Conservation (phyloP, 768 basidiomycete species). For the Tylopilus sp. region DNA sequence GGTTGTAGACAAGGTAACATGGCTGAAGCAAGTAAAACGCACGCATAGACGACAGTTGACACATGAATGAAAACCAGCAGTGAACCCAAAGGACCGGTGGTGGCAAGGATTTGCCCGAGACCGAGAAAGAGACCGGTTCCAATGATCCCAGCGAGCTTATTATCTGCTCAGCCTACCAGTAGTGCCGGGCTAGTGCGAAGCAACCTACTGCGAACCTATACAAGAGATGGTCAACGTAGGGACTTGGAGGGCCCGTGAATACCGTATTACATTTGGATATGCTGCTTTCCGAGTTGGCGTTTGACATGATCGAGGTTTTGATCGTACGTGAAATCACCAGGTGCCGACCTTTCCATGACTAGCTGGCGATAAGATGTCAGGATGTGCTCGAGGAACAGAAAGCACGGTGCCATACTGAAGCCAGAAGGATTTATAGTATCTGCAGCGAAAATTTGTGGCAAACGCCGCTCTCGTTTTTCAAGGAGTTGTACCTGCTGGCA, state of each 20-base stretch:
- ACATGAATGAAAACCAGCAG: slow-evolving; percentile 29
- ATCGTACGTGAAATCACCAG: slow-evolving; percentile 15
- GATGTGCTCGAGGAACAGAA: neutral
- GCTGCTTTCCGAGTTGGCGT: slow-evolving; percentile 18
- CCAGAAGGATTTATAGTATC: neutral
- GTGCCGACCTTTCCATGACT: neutral
- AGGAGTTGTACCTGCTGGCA: neutral
- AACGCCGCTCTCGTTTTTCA: neutral
- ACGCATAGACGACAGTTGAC: slow-evolving; percentile 29
- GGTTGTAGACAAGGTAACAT: neutral
- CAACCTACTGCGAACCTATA: slow-evolving; percentile 19
- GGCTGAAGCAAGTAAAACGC: slow-evolving; percentile 2
- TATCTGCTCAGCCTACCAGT: neutral
- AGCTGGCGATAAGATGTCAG: neutral
- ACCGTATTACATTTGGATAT: slow-evolving; percentile 21
- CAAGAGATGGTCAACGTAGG: neutral
- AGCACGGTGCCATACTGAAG: neutral
- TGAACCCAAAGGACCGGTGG: slow-evolving; percentile 27
- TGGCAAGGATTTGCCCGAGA: slow-evolving; percentile 26
- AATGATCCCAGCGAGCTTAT: slow-evolving; percentile 28
- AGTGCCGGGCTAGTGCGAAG: neutral
- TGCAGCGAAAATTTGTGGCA: neutral
- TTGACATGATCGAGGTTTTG: slow-evolving; percentile 15
- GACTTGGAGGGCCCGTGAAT: neutral
- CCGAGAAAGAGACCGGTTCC: slow-evolving; percentile 32